These are phyloP conservation scores for Vararia minispora DNA, from an alignment of 768 basidiomycete genomes.

Conservation along the genomic window DNA sequence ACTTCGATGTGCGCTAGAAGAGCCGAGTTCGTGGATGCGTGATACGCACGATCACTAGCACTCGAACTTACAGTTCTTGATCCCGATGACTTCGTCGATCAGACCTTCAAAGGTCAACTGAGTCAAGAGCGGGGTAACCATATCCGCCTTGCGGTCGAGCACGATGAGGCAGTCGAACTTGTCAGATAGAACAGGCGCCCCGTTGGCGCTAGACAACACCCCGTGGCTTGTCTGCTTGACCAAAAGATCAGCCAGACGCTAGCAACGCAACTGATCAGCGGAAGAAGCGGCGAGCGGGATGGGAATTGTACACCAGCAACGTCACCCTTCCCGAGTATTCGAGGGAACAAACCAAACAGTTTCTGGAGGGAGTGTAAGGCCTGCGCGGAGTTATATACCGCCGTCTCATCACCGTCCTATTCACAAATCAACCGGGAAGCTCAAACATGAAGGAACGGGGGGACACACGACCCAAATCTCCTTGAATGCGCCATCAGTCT, in stretches of 20 bases:
- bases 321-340: slow-evolving; percentile 90
- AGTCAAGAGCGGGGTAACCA: slow-evolving; percentile 92
- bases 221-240: slow-evolving; percentile 42
- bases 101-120: slow-evolving; percentile 96
- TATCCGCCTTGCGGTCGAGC: slow-evolving; percentile 83
- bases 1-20: slow-evolving; percentile 64
- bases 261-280: slow-evolving; percentile 1
- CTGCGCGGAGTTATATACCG: slow-evolving; percentile 81
- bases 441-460: neutral
- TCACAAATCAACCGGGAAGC: slow-evolving; percentile 4
- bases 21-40: neutral
- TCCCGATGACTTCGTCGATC: slow-evolving; percentile 83
- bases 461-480: slow-evolving; percentile 81
- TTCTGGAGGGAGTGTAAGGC: slow-evolving; percentile 77
- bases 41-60: neutral
- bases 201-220: slow-evolving; percentile 26
- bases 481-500: slow-evolving; percentile 75
- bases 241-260: slow-evolving; percentile 73
- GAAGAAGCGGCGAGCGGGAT: slow-evolving; percentile 1
- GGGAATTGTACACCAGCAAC: slow-evolving; percentile 49
- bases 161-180: slow-evolving; percentile 81
- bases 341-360: slow-evolving; percentile 81
- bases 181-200: slow-evolving; percentile 36
- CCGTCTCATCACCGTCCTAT: slow-evolving; percentile 89
- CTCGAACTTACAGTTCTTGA: slow-evolving; percentile 72